Conservation (phyloP, 805 yeast genomes). For the Wickerhamiella cacticola region DNA sequence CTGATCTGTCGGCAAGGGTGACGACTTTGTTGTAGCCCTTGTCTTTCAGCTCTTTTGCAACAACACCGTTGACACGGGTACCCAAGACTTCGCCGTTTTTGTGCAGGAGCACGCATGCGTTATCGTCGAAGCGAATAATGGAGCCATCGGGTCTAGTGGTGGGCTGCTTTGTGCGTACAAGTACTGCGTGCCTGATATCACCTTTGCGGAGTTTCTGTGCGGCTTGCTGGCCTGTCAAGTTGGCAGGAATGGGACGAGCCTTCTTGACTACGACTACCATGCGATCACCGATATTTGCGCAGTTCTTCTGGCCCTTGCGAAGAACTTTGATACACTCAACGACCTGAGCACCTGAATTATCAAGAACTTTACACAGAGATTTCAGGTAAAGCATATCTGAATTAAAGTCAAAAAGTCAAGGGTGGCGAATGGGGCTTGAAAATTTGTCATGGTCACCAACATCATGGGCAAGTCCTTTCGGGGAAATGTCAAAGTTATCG, state of each 20-base stretch:
- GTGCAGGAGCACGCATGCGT: conserved; percentile 90
- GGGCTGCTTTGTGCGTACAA: conserved; percentile 81
- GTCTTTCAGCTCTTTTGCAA: conserved; percentile 79
- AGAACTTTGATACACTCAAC: conserved; percentile 94
- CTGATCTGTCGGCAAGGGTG: conserved; percentile 79
- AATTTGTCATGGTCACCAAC: conserved; percentile 26
- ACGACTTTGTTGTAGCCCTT: conserved; percentile 76
- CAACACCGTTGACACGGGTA: conserved; percentile 80
- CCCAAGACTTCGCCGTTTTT: conserved; percentile 91
- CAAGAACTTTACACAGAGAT: conserved; percentile 78
- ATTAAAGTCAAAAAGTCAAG: neutral
- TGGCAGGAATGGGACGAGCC: conserved; percentile 65
- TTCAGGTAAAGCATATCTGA: conserved; percentile 70
- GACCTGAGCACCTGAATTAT: conserved; percentile 87
- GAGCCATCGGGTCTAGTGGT: conserved; percentile 78
- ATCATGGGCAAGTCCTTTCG: conserved; percentile 31
- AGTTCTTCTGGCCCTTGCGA: conserved; percentile 73
- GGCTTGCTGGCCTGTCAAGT: conserved; percentile 60
- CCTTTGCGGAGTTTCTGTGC: conserved; percentile 76
- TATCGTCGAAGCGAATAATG: conserved; percentile 78
- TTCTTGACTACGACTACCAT: conserved; percentile 90
- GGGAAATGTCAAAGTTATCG: conserved; percentile 27
- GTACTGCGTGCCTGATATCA: conserved; percentile 89
- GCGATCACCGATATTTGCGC: conserved; percentile 80
- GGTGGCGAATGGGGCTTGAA: neutral